Percentiles rank a stretch among this genome's conserved stretches.
These are phyloP conservation scores for Candida khao-thaluensis DNA, from an alignment of 805 yeast genomes.

Conservation along the genomic window DNA sequence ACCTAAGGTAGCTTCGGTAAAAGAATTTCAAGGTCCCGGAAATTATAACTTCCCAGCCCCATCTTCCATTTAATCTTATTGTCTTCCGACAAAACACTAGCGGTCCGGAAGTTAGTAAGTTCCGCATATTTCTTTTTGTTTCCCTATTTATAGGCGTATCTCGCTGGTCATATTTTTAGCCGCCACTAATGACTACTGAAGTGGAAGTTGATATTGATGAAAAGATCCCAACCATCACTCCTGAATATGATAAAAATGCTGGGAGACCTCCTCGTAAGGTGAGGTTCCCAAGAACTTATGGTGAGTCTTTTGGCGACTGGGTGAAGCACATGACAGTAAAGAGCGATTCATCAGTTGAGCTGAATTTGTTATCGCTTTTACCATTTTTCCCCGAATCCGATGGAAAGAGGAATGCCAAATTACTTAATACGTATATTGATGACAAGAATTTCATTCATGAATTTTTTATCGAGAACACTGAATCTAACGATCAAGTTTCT, in stretches of 20 bases:
- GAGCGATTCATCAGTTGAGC: constrained; percentile 31
- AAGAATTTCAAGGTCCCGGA: too few relatives aligned
- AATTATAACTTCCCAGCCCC: too few relatives aligned
- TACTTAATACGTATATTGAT: constrained; percentile 57
- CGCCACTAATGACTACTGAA: constrained; percentile 6
- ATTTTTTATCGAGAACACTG: constrained; percentile 55
- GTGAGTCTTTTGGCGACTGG: constrained; percentile 28
- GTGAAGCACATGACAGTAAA: constrained; percentile 23
- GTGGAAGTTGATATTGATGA: constrained; percentile 2
- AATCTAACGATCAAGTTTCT: constrained; percentile 12
- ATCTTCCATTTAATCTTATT: too few relatives aligned
- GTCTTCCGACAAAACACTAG: too few relatives aligned
- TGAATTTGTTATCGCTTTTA: constrained; percentile 49
- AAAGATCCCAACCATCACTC: constrained; percentile 4
- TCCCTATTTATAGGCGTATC: too few relatives aligned
- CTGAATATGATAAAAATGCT: constrained; percentile 5
- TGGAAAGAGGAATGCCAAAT: constrained; percentile 43
- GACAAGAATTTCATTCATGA: constrained; percentile 69
- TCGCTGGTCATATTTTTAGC: too few relatives aligned
- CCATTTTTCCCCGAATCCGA: constrained; percentile 61
- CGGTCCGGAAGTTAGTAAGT: neutral
- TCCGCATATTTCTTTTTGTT: neutral
- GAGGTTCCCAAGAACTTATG: constrained; percentile 11
- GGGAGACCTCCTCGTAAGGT: neutral
- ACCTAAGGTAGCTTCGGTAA: too few relatives aligned